phyloP scores from a whole-genome alignment of 495 filamentous ascomycete species.

The Corynascus novoguineensis region DNA sequence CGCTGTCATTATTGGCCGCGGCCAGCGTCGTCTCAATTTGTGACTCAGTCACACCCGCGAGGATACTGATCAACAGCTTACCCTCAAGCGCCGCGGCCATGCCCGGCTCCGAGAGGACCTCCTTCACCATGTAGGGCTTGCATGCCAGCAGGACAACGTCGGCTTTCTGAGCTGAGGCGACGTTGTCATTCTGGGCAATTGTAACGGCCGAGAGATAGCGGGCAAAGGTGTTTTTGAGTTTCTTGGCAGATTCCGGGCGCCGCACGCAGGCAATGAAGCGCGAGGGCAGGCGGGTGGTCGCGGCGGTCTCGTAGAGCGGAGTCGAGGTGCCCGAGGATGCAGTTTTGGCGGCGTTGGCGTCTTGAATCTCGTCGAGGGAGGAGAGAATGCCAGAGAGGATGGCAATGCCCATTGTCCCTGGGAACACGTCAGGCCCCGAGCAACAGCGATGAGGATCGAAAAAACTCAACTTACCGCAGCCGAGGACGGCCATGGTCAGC shows the following conservation, averaged over 20 bases:
- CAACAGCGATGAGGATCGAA: not conserved
- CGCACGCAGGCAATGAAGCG: constrained; percentile 74
- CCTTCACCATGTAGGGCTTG: constrained; percentile 69
- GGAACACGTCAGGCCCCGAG: not conserved
- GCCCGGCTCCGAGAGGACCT: constrained; percentile 57
- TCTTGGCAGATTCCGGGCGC: constrained; percentile 54
- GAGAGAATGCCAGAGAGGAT: constrained; percentile 75
- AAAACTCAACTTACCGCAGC: constrained; percentile 55
- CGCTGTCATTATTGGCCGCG: constrained; percentile 33
- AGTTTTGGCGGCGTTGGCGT: constrained; percentile 32
- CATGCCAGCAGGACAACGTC: constrained; percentile 68
- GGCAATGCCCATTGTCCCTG: constrained; percentile 77
- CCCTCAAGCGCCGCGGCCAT: constrained; percentile 64
- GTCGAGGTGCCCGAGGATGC: constrained; percentile 46
- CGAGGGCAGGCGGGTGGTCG: constrained; percentile 56
- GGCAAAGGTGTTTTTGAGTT: constrained; percentile 55
- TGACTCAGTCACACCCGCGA: constrained; percentile 67
- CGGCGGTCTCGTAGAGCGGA: constrained; percentile 45
- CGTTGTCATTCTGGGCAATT: constrained; percentile 51
- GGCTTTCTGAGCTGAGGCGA: constrained; percentile 50
- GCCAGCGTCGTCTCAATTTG: constrained; percentile 60
- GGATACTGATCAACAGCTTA: constrained; percentile 79
- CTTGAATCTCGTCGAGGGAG: constrained; percentile 50
- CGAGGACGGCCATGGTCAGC: constrained; percentile 64
- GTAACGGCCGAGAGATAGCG: constrained; percentile 42